A percentile compares a stretch with the other conserved stretches of the same genome.
Conservation (phyloP, 805 yeast genomes). For the Wickerhamiella vanderwaltii region DNA sequence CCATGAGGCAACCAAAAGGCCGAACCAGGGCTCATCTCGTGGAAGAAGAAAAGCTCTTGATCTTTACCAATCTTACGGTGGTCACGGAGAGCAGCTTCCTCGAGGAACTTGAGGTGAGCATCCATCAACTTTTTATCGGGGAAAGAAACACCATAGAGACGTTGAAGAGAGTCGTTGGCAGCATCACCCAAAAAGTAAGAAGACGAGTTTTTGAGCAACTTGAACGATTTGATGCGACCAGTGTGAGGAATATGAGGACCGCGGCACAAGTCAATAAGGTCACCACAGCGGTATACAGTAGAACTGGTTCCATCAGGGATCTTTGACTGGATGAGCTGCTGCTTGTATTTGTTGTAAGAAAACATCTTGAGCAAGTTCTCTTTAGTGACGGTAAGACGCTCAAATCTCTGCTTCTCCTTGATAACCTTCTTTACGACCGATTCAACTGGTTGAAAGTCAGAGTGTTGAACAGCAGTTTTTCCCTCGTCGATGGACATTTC, state of each 20-base stretch:
- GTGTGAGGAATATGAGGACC: constrained; percentile 99
- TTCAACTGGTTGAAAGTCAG: constrained; percentile 77
- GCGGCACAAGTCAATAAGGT: constrained; percentile 88
- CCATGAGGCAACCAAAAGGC: constrained; percentile 99
- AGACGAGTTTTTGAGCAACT: constrained; percentile 87
- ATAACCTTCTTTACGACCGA: constrained; percentile 77
- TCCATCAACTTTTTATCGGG: constrained; percentile 96
- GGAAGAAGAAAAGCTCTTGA: constrained; percentile 89
- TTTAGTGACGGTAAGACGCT: constrained; percentile 83
- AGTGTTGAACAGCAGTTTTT: constrained; percentile 60
- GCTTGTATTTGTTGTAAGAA: constrained; percentile 90
- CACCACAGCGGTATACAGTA: constrained; percentile 96
- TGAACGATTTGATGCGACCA: constrained; percentile 88
- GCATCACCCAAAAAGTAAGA: constrained; percentile 93
- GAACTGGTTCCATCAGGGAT: constrained; percentile 93
- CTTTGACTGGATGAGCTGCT: constrained; percentile 70
- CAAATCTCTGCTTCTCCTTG: constrained; percentile 91
- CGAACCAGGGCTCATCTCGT: constrained; percentile 95
- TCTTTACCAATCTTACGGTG: constrained; percentile 95
- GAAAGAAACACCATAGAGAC: constrained; percentile 96
- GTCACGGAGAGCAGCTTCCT: constrained; percentile 84
- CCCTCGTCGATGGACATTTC: constrained; percentile 82
- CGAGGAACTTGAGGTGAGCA: constrained; percentile 84
- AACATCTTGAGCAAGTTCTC: constrained; percentile 89
- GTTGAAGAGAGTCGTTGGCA: constrained; percentile 85